Base-by-base conservation (phyloP, 106 monocot genomes). In the Allium fistulosum region DNA sequence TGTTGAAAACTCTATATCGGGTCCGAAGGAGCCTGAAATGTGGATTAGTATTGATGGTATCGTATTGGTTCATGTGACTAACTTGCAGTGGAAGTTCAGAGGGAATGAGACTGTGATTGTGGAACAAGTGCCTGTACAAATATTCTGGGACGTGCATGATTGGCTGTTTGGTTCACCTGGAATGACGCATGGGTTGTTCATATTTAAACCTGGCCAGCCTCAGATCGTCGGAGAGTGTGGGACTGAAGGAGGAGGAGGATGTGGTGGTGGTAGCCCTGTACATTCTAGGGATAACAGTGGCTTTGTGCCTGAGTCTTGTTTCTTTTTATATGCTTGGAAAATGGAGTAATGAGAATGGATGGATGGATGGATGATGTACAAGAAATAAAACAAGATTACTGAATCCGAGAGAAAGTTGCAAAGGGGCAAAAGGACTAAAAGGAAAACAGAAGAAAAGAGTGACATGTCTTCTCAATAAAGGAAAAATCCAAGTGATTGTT, bases 141-240 rank as follows among this genome's bases (percentile, higher is more conserved):
- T 99, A 51, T 77, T 92, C 26, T 99, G 99, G 99, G 99, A 99
- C 51, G 92, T 90, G 51, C 87, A 99, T 22, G 89, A 85, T 55
- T 99, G 99, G 99, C 51, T 99, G 2, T 99, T 85, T 56, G 72
- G 66, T 1, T 45, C 63, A 12, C 61, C 77, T 6, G 90, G 81
- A 0, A 46, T 53, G 13, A 79, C 82, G 17, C 84, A 90, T 10
- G 93, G 84, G 0, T 17, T 83, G 28, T 92, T 99, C 55, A 77
- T 90, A 47, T 99, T 99, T 76, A 89, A 85, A 75, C 81, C 87
- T 0, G 83, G 77, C 9, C 22, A 59, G 17, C 66, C 72, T 59
- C 74, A 68, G 52, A 18, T 13, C 65, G 5, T 15, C 45, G 26
- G 26, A 27, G 65, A 50, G 49, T 11, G 12, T 7, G 49, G 65